Evolutionary conservation across 148 eudicot species (phyloP).

Genomic region (Euryodendron excelsum): DNA sequence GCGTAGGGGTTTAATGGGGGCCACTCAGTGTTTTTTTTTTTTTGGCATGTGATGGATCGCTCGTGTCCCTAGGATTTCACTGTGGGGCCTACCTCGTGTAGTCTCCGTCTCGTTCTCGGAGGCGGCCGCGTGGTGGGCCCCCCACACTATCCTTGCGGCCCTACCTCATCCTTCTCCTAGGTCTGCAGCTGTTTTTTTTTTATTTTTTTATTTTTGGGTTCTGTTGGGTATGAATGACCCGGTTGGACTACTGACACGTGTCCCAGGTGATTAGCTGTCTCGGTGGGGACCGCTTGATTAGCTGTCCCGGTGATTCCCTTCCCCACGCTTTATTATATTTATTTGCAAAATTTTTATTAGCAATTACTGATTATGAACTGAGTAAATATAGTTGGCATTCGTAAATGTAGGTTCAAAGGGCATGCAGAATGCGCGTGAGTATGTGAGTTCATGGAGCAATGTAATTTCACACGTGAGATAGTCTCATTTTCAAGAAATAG

Average conservation of each 20-base stretch:
- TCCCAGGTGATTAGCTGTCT: background rate
- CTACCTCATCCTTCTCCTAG: background rate
- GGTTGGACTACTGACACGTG: background rate
- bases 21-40: background rate
- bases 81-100: slow-evolving; percentile 3
- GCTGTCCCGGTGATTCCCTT: no score
- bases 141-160: background rate
- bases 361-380: no score
- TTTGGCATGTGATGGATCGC: background rate
- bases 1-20: slow-evolving; percentile 20
- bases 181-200: background rate
- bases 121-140: slow-evolving; percentile 18
- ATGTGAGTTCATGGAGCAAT: no score
- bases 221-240: slow-evolving; percentile 18
- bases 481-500: no score
- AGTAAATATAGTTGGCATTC: no score
- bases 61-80: slow-evolving; percentile 1
- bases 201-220: background rate
- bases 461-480: no score
- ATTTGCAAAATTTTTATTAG: no score
- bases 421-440: no score
- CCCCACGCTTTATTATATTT: no score
- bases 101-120: slow-evolving; percentile 13
- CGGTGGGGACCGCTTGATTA: background rate
- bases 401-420: no score